Evolutionary conservation across 495 filamentous ascomycete genomes (phyloP), one percentile per base, ranked within the genome.

Genomic region (Apodospora peruviana): DNA sequence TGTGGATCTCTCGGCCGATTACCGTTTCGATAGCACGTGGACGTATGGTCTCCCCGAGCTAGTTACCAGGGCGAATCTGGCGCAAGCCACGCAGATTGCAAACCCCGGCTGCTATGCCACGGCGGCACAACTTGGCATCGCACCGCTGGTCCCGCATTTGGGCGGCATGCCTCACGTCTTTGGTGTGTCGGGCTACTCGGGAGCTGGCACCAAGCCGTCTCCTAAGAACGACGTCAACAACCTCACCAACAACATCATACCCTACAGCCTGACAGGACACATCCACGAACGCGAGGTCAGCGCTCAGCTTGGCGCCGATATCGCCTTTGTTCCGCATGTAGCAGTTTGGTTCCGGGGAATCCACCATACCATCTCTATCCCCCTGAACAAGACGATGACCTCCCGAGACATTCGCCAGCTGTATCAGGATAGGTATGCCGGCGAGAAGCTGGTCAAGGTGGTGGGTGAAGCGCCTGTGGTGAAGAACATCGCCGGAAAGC

Each of bases 281-380:
- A 89, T 98, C 54, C 93, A 98, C 70, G 93, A 98, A 76, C 80
- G 81, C 45, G 93, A 98, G 70, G 91, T 97, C 51, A 83, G 80
- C 60, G 57, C 66, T 39, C 91, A 91, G 65, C 79, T 97, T 9
- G 88, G 87, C 38, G 75, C 73, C 17, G 74, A 81, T 37, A 81
- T 96, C 20, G 87, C 88, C 5, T 98, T 98, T 62, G 84, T 94
- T 48, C 93, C 93, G 27, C 93, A 98, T 65, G 93, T 98, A 17
- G 91, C 91, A 16, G 81, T 86, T 20, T 97, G 93, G 93, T 98
- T 98, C 80, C 89, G 94, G 67, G 93, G 93, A 44, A 98, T 98
- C 58, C 85, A 83, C 55, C 91, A 95, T 69, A 86, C 90, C 29
- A 91, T 96, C 67, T 87, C 78, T 66, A 88, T 97, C 34, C 93